Conservation (phyloP, 352 stramenopile genomes). For the Pythium monospermum region DNA sequence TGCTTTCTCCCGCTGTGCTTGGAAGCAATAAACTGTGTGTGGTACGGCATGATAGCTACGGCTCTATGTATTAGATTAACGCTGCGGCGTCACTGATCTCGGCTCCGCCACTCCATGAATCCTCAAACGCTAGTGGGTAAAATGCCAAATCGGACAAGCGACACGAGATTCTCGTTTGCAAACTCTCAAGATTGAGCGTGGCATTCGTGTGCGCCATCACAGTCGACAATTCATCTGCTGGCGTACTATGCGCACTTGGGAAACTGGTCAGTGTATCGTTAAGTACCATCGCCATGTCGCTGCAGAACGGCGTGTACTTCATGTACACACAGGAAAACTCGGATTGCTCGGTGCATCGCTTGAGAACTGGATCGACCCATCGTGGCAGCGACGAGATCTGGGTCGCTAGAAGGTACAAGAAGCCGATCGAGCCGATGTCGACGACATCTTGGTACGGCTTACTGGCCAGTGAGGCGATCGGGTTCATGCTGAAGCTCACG, state of each 20-base stretch:
- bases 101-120: too few relatives aligned
- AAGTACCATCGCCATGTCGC: not conserved
- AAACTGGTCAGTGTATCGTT: not conserved
- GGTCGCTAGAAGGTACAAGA: not conserved
- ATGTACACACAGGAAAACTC: not conserved
- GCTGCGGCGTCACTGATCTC: too few relatives aligned
- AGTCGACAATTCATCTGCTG: not conserved
- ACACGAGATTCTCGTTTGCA: too few relatives aligned
- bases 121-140: too few relatives aligned
- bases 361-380: not conserved
- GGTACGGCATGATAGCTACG: too few relatives aligned
- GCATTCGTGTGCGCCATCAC: not conserved
- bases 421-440: not conserved
- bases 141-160: too few relatives aligned
- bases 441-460: not conserved
- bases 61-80: too few relatives aligned
- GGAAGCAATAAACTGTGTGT: too few relatives aligned
- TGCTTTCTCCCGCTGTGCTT: too few relatives aligned
- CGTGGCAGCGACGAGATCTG: not conserved
- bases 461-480: not conserved
- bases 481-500: not conserved
- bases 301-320: not conserved
- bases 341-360: not conserved
- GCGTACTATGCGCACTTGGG: not conserved
- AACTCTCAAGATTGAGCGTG: too few relatives aligned